These are phyloP conservation scores for Leccinum subgranulosum DNA, from an alignment of 768 basidiomycete species.

Conservation along the genomic window DNA sequence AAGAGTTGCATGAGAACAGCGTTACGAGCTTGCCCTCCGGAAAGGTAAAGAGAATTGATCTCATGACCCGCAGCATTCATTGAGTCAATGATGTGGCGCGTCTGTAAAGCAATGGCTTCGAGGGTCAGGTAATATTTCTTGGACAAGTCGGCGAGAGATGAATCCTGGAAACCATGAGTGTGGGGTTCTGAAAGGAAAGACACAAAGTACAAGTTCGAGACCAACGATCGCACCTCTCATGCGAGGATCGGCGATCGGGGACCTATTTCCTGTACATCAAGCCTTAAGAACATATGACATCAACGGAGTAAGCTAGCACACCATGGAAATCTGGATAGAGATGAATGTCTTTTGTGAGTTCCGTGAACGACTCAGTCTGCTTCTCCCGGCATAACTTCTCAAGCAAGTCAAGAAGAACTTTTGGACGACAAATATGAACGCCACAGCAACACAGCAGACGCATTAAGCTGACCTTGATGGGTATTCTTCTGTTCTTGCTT, in stretches of 20 bases:
- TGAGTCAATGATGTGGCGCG: constrained; percentile 87
- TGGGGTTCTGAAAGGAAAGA: not conserved
- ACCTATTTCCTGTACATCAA: constrained; percentile 74
- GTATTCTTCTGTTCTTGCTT: constrained; percentile 58
- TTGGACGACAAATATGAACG: not conserved
- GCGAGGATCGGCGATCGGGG: constrained; percentile 91
- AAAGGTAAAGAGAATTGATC: constrained; percentile 85
- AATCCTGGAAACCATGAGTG: constrained; percentile 45
- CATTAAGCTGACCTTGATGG: constrained; percentile 42
- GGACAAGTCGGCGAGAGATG: constrained; percentile 75
- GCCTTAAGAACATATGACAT: not conserved
- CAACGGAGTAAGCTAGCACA: constrained; percentile 24
- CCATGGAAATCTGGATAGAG: constrained; percentile 96
- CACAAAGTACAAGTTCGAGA: constrained; percentile 60
- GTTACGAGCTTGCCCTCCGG: constrained; percentile 92
- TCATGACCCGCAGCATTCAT: constrained; percentile 86
- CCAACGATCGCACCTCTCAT: constrained; percentile 94
- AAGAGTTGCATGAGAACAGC: constrained; percentile 83
- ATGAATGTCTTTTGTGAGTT: constrained; percentile 87
- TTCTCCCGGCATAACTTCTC: constrained; percentile 59
- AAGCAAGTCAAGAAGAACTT: constrained; percentile 74
- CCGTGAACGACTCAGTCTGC: constrained; percentile 61
- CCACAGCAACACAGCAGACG: not conserved
- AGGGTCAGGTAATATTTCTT: constrained; percentile 88
- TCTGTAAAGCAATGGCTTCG: constrained; percentile 92